Evolutionary conservation across 257 asterid species (phyloP).

Genomic region (Cynanchum wilfordii): DNA sequence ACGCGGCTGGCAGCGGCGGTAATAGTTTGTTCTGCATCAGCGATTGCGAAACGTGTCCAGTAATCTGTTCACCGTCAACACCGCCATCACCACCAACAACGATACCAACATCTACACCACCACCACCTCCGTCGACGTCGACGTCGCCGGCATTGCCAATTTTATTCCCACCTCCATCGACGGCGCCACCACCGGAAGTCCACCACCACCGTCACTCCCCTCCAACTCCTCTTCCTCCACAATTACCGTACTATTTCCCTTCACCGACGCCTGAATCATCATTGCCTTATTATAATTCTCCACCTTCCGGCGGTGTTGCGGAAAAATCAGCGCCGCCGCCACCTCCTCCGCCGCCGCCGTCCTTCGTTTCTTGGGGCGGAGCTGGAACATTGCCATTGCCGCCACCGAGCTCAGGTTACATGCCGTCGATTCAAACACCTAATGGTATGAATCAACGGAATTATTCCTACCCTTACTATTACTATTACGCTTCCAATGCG

Average conservation of each 20-base stretch:
- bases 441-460: conserved; percentile 45
- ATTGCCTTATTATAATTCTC: conserved; percentile 2
- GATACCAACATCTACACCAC: conserved; percentile 14
- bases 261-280: conserved; percentile 34
- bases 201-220: conserved; percentile 33
- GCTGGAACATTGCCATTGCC: conserved; percentile 10
- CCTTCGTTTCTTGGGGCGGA: conserved; percentile 17
- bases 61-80: conserved; percentile 71
- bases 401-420: conserved; percentile 14
- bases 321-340: conserved; percentile 19
- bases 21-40: conserved; percentile 62
- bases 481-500: conserved; percentile 53
- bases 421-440: conserved; percentile 36
- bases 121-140: conserved; percentile 17
- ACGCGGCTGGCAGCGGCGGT: not conserved
- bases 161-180: conserved; percentile 18
- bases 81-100: conserved; percentile 16
- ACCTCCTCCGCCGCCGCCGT: conserved; percentile 24
- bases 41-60: conserved; percentile 67
- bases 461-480: conserved; percentile 58
- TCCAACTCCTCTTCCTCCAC: conserved; percentile 9
- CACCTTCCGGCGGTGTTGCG: conserved; percentile 33
- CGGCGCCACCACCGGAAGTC: conserved; percentile 34
- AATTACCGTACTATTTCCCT: conserved; percentile 28
- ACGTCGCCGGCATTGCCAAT: conserved; percentile 1